phyloP scores from a whole-genome alignment of 208 protist genomes.

The Trypanosoma platydactyli region DNA sequence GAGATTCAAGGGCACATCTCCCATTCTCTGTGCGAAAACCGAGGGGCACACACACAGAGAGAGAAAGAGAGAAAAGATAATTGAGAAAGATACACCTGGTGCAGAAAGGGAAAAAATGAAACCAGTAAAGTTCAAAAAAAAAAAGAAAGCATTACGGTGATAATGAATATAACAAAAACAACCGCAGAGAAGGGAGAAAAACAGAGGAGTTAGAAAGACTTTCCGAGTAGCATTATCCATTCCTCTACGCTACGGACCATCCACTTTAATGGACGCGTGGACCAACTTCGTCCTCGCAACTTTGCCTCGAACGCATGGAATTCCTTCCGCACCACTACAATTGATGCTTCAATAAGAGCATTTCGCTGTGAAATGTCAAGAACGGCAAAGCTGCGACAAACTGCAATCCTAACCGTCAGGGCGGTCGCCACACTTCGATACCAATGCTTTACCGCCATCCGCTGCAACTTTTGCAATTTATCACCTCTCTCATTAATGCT shows the following conservation, averaged over 20 bases:
- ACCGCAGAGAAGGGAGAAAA: not conserved
- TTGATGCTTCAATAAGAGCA: constrained; percentile 61
- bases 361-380: constrained; percentile 53
- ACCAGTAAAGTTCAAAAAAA: not conserved
- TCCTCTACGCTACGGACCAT: constrained; percentile 43
- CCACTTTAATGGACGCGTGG: constrained; percentile 65
- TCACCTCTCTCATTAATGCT: constrained; percentile 38
- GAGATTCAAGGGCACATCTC: no score
- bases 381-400: constrained; percentile 55
- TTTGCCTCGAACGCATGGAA: constrained; percentile 48
- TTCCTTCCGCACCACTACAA: constrained; percentile 40
- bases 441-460: constrained; percentile 77
- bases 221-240: constrained; percentile 53
- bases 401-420: constrained; percentile 45
- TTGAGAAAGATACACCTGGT: constrained; percentile 15
- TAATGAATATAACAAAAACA: not conserved
- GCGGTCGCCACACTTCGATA: constrained; percentile 37
- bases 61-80: constrained; percentile 4
- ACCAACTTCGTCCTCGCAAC: constrained; percentile 65
- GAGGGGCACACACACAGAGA: no score
- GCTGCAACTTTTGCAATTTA: constrained; percentile 61
- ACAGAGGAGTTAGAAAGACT: constrained; percentile 41
- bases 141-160: constrained; percentile 2
- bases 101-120: constrained; percentile 12
- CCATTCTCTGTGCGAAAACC: no score